A percentile compares a stretch with the other conserved stretches of the same genome.
Evolutionary conservation across 2,329 filamentous ascomycete genomes (phyloP).

Genomic region (Fusarium sp.): DNA sequence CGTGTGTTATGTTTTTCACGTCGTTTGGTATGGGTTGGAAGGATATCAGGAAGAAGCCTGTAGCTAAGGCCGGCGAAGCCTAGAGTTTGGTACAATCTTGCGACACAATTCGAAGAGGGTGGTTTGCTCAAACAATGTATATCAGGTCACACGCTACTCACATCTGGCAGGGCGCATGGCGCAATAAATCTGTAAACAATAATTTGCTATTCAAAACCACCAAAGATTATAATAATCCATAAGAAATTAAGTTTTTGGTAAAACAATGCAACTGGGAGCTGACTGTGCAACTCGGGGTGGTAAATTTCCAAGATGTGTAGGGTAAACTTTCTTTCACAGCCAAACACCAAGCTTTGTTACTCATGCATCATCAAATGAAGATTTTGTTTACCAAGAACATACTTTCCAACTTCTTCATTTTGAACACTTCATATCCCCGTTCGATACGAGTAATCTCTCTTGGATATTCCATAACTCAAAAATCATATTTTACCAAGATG

Average conservation of each 20-base stretch:
- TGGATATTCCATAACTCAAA: not conserved
- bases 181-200: not conserved
- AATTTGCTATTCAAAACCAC: not conserved
- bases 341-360: not conserved
- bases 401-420: not conserved
- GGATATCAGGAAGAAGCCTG: conserved; percentile 54
- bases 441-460: not conserved
- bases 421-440: too few species aligned
- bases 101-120: too few species aligned
- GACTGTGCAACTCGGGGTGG: not conserved
- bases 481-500: conserved; percentile 37
- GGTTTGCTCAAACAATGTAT: not conserved
- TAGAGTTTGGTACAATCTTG: not conserved
- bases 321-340: conserved; percentile 9
- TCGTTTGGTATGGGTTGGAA: conserved; percentile 60
- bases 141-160: not conserved
- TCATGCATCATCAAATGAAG: conserved; percentile 19
- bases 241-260: not conserved
- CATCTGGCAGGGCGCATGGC: not conserved
- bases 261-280: not conserved
- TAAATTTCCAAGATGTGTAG: not conserved
- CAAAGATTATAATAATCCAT: not conserved
- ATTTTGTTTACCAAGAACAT: not conserved
- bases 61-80: conserved; percentile 24
- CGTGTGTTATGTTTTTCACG: conserved; percentile 48